These are phyloP conservation scores for Populus ilicifolia DNA, from an alignment of 345 rosid species.

Conservation along the genomic window DNA sequence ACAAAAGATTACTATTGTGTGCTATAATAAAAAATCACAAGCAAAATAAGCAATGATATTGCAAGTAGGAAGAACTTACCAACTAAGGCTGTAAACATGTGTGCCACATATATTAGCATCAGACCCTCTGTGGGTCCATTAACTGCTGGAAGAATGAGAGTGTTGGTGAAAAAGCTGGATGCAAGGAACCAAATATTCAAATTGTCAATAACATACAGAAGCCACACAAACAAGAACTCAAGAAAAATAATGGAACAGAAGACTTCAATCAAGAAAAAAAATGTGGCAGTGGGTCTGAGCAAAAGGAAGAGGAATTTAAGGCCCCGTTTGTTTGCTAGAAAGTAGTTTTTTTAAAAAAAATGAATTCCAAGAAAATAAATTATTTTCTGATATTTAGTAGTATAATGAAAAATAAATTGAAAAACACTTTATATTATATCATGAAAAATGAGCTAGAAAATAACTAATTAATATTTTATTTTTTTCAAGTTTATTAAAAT, in stretches of 20 bases:
- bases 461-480: too few species aligned
- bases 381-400: too few species aligned
- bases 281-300: not conserved
- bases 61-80: slow-evolving; percentile 45
- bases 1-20: not conserved
- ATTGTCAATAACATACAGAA: not conserved
- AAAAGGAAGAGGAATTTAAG: not conserved
- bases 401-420: too few species aligned
- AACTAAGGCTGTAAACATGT: slow-evolving; percentile 76
- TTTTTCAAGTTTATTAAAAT: too few species aligned
- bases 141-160: slow-evolving; percentile 83
- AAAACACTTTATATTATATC: too few species aligned
- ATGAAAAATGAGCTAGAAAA: too few species aligned
- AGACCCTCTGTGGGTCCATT: slow-evolving; percentile 99
- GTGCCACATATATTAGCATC: slow-evolving; percentile 70
- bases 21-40: not conserved
- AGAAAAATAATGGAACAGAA: not conserved
- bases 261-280: not conserved
- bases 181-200: slow-evolving; percentile 12
- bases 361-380: too few species aligned
- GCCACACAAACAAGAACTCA: not conserved
- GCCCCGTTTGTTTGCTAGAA: too few species aligned
- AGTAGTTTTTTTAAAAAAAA: too few species aligned
- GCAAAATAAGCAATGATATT: not conserved
- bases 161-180: slow-evolving; percentile 84